These are phyloP conservation scores for Amanita brunnescens DNA, from an alignment of 768 basidiomycete genomes.

Conservation along the genomic window DNA sequence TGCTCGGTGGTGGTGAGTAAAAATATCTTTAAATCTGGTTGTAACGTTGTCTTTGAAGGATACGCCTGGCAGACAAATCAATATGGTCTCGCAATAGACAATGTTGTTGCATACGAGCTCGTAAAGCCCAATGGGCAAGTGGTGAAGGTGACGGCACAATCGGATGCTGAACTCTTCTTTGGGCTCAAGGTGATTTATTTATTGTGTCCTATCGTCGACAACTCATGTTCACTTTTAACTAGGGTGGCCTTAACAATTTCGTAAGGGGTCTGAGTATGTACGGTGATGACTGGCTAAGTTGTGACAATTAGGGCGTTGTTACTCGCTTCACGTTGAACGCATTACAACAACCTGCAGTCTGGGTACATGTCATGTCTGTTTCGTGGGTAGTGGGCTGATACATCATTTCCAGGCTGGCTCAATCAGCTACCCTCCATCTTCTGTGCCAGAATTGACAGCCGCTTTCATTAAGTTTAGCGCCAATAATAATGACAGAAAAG, in stretches of 20 bases:
- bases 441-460: conserved; percentile 18
- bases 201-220: too few relatives aligned
- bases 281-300: neutral
- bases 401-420: conserved; percentile 36
- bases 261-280: conserved; percentile 9
- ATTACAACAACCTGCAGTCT: conserved; percentile 15
- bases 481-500: conserved; percentile 41
- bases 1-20: conserved; percentile 38
- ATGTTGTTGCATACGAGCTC: conserved; percentile 43
- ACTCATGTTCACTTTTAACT: neutral
- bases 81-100: conserved; percentile 25
- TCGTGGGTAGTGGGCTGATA: neutral
- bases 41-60: conserved; percentile 21
- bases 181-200: conserved; percentile 25
- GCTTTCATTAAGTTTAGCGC: conserved; percentile 34
- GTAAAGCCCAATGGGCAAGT: conserved; percentile 48
- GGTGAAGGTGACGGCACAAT: conserved; percentile 22
- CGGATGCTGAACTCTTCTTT: conserved; percentile 32
- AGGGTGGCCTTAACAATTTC: conserved; percentile 62
- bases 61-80: conserved; percentile 41
- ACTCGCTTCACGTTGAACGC: conserved; percentile 34
- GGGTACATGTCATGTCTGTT: neutral
- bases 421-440: conserved; percentile 21
- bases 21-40: conserved; percentile 23
- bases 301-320: neutral